Percentiles rank a stretch among this genome's conserved stretches.
phyloP scores from a whole-genome alignment of 2,329 filamentous ascomycete species.

The Alternaria tenuissima region DNA sequence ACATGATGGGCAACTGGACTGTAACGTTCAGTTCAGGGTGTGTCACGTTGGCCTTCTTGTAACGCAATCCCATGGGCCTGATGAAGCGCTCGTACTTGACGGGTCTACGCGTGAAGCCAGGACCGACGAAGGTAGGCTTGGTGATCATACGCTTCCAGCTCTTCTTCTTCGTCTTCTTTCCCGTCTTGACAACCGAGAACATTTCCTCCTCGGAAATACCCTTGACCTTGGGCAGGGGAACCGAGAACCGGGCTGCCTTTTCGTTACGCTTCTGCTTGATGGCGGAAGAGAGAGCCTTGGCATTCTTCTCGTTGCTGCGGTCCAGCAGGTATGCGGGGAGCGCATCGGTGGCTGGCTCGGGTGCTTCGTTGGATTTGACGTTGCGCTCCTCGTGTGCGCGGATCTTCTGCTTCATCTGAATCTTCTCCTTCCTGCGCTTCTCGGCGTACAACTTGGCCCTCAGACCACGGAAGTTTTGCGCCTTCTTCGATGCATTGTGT shows the following conservation, averaged over 20 bases:
- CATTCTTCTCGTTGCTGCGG: conserved; percentile 72
- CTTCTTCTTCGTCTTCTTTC: conserved; percentile 85
- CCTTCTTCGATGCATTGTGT: conserved; percentile 87
- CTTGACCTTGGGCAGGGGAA: conserved; percentile 91
- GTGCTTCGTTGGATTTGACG: conserved; percentile 81
- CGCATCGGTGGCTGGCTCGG: conserved; percentile 80
- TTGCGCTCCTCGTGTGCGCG: conserved; percentile 95
- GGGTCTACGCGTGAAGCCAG: conserved; percentile 86
- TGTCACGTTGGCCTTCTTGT: conserved; percentile 78
- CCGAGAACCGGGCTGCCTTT: conserved; percentile 91
- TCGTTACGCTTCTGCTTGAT: conserved; percentile 93
- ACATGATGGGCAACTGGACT: conserved; percentile 73
- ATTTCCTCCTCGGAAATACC: conserved; percentile 94
- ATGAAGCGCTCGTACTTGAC: conserved; percentile 71
- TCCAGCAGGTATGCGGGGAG: conserved; percentile 94
- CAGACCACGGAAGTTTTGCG: conserved; percentile 91
- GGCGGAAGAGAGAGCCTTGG: conserved; percentile 79
- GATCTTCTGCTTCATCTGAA: conserved; percentile 62
- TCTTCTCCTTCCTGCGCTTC: conserved; percentile 77
- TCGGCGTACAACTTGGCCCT: conserved; percentile 93
- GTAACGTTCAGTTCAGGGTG: conserved; percentile 86
- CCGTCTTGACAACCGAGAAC: conserved; percentile 96
- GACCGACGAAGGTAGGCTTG: conserved; percentile 88
- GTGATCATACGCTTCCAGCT: conserved; percentile 78
- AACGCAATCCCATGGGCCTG: conserved; percentile 70